A percentile compares a stretch with the other conserved stretches of the same genome.
These are phyloP conservation scores for Candida maris DNA, from an alignment of 805 yeast genomes.

Conservation along the genomic window DNA sequence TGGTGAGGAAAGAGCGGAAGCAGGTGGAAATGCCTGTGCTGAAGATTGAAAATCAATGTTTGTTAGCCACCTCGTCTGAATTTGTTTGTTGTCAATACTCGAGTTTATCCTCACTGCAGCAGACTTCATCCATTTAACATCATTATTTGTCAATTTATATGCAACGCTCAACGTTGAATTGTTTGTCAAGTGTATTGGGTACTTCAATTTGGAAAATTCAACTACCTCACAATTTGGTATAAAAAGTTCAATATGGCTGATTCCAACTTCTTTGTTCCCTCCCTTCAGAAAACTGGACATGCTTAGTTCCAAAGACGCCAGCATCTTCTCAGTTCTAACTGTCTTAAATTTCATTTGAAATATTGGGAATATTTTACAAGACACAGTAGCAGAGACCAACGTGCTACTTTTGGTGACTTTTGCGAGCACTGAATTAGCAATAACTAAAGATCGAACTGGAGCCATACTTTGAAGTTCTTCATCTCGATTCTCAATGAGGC, in stretches of 20 bases:
- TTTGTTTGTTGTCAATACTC: slow-evolving; percentile 16
- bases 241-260: slow-evolving; percentile 17
- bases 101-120: slow-evolving; percentile 22
- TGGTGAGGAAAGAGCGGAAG: slow-evolving; percentile 23
- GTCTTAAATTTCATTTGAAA: slow-evolving; percentile 28
- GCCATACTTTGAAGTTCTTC: slow-evolving; percentile 11
- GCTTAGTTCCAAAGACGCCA: slow-evolving; percentile 25
- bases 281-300: slow-evolving; percentile 18
- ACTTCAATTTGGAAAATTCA: slow-evolving; percentile 18
- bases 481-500: slow-evolving; percentile 5
- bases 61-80: slow-evolving; percentile 37
- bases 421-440: slow-evolving; percentile 12
- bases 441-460: slow-evolving; percentile 7
- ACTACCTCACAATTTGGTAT: slow-evolving; percentile 24
- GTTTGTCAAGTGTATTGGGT: slow-evolving; percentile 29
- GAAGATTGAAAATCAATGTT: slow-evolving; percentile 30
- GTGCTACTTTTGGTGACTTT: slow-evolving; percentile 6
- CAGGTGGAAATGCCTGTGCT: slow-evolving; percentile 5
- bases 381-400: slow-evolving; percentile 6
- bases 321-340: slow-evolving; percentile 23
- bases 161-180: slow-evolving; percentile 22
- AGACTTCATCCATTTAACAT: slow-evolving; percentile 25
- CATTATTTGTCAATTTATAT: slow-evolving; percentile 26
- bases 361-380: slow-evolving; percentile 22
- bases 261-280: slow-evolving; percentile 5